These are phyloP conservation scores for Lunasporangiospora selenospora DNA, from an alignment of 192 early-diverging fungal species.

Conservation along the genomic window DNA sequence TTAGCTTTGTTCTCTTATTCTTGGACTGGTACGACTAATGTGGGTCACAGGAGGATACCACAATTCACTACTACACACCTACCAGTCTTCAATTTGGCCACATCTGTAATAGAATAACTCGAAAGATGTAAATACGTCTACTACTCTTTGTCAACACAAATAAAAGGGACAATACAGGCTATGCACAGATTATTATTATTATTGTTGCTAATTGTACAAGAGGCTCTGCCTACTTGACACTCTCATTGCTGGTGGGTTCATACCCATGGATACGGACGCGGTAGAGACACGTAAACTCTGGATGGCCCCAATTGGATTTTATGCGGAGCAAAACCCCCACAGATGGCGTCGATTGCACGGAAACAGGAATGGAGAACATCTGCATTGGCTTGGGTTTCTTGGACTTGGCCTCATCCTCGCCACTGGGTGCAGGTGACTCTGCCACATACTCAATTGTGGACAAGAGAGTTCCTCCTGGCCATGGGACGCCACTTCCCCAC, in stretches of 20 bases:
- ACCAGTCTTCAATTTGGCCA: no score
- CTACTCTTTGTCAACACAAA: no score
- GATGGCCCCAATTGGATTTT: conserved; percentile 75
- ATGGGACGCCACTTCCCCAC: conserved; percentile 15
- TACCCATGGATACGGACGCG: conserved; percentile 75
- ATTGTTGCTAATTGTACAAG: no score
- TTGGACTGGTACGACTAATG: conserved; percentile 79
- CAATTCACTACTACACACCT: no score
- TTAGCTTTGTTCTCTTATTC: conserved; percentile 74
- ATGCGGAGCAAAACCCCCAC: conserved; percentile 61
- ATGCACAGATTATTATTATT: no score
- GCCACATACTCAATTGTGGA: conserved; percentile 55
- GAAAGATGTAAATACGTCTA: no score
- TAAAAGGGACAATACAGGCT: not conserved
- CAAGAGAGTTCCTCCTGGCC: conserved; percentile 31
- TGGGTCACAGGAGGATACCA: not conserved
- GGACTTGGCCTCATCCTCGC: conserved; percentile 33
- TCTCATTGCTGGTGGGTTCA: conserved; percentile 21
- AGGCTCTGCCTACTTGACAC: not conserved
- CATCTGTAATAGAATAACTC: no score
- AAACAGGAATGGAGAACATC: conserved; percentile 41
- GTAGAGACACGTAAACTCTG: conserved; percentile 76
- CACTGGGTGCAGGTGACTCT: conserved; percentile 23
- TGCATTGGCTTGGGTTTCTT: conserved; percentile 49
- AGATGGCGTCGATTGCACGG: conserved; percentile 45